Conservation (phyloP, 2,329 filamentous ascomycete species). For the Blastomyces gilchristii region DNA sequence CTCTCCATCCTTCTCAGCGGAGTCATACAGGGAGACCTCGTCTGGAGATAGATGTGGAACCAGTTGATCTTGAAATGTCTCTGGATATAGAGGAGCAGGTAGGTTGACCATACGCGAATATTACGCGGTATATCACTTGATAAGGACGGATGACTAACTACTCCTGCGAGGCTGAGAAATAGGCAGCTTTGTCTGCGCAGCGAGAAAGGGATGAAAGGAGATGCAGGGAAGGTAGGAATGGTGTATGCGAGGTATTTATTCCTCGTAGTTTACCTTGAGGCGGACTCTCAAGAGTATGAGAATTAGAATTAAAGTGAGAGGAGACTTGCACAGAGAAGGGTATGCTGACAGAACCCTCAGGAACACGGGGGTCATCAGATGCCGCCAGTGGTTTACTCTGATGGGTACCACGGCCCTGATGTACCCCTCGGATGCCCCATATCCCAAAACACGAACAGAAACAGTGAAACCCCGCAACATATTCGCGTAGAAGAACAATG, state of each 20-base stretch:
- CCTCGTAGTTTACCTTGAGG: neutral
- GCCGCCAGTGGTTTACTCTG: neutral
- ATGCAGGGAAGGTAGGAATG: neutral
- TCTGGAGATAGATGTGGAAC: slow-evolving; percentile 8
- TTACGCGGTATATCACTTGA: neutral
- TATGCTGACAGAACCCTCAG: neutral
- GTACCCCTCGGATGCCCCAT: neutral
- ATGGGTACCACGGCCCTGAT: neutral
- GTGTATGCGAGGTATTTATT: neutral
- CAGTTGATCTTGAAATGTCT: slow-evolving; percentile 14
- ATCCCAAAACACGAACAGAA: neutral
- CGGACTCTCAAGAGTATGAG: neutral
- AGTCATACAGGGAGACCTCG: neutral
- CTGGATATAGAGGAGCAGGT: slow-evolving; percentile 14
- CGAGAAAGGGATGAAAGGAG: neutral
- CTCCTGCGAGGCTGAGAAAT: neutral
- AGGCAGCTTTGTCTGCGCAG: neutral
- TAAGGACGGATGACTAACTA: neutral
- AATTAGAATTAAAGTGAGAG: neutral
- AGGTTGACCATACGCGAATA: neutral
- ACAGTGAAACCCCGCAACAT: neutral
- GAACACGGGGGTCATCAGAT: neutral
- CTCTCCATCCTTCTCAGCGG: neutral
- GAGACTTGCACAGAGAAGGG: neutral
- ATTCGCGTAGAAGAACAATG: neutral